Conservation (phyloP, 2,329 filamentous ascomycete species). For the Alternaria consortialis region DNA sequence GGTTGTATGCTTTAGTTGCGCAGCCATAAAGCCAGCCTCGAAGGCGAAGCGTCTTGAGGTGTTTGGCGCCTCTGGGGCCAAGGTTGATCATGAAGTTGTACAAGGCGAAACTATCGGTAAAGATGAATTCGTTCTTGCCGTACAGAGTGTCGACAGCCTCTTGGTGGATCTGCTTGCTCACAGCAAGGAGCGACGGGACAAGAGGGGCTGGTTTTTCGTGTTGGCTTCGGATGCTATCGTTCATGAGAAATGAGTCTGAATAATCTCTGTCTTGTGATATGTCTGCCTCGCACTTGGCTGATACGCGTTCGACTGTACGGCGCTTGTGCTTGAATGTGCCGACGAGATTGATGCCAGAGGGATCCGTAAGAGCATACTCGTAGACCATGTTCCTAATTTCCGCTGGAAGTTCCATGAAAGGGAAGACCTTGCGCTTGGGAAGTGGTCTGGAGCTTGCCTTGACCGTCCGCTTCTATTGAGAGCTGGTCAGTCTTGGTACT, state of each 20-base stretch:
- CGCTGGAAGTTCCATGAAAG: constrained; percentile 45
- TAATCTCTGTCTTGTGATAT: background rate
- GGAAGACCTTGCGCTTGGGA: constrained; percentile 45
- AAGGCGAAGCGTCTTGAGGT: constrained; percentile 39
- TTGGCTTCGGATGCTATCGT: constrained; percentile 17
- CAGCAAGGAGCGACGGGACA: constrained; percentile 38
- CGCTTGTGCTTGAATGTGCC: constrained; percentile 37
- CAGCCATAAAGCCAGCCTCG: constrained; percentile 34
- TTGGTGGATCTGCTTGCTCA: constrained; percentile 39
- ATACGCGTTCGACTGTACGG: constrained; percentile 38
- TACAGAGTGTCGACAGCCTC: constrained; percentile 43
- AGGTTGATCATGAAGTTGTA: constrained; percentile 47
- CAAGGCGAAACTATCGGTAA: constrained; percentile 39
- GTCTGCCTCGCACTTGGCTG: constrained; percentile 5
- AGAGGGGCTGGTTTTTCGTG: constrained; percentile 21
- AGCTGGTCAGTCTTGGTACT: constrained; percentile 1
- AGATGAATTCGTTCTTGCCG: constrained; percentile 36
- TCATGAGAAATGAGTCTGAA: background rate
- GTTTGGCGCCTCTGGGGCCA: constrained; percentile 31
- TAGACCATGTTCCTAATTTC: constrained; percentile 50
- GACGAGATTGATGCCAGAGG: constrained; percentile 37
- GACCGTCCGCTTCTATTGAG: constrained; percentile 34
- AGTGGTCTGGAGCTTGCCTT: constrained; percentile 25
- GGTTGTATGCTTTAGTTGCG: constrained; percentile 44
- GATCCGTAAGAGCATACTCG: constrained; percentile 36